Conservation (phyloP, 2,329 filamentous ascomycete species). For the Arthrobotrys musiformis region DNA sequence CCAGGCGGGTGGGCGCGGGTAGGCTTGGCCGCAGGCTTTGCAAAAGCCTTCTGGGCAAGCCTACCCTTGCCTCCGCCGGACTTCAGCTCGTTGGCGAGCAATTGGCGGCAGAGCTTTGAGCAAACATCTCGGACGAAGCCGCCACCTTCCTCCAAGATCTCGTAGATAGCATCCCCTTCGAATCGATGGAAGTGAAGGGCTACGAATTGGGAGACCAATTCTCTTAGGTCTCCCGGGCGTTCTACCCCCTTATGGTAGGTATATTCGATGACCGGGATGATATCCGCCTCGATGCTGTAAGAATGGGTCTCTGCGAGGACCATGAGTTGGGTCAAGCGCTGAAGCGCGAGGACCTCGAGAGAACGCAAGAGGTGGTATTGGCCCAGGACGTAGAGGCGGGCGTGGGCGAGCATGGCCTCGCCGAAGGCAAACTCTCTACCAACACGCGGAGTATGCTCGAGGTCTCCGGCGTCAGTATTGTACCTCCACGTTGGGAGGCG, state of each 20-base stretch:
- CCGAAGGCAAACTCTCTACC: constrained; percentile 19
- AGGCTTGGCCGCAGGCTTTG: background rate
- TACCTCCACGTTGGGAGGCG: constrained; percentile 33
- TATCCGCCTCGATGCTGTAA: constrained; percentile 3
- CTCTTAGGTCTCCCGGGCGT: constrained; percentile 19
- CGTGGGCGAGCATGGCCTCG: background rate
- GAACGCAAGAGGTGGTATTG: constrained; percentile 24
- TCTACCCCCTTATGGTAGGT: constrained; percentile 2
- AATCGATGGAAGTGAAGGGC: constrained; percentile 30
- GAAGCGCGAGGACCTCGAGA: constrained; percentile 17
- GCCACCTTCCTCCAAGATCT: constrained; percentile 25
- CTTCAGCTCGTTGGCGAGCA: constrained; percentile 14
- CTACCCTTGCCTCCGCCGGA: background rate
- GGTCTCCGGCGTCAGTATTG: constrained; percentile 32
- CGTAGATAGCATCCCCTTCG: constrained; percentile 7
- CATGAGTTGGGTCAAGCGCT: constrained; percentile 30
- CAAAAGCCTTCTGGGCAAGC: background rate
- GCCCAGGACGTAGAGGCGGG: constrained; percentile 30
- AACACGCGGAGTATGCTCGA: background rate
- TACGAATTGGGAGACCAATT: constrained; percentile 35
- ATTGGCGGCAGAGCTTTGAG: background rate
- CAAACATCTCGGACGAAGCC: constrained; percentile 36
- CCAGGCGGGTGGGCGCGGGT: background rate
- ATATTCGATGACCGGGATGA: constrained; percentile 24
- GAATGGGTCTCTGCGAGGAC: background rate